phyloP scores from a whole-genome alignment of 2,329 filamentous ascomycete species.

The Fusarium vanettenii region DNA sequence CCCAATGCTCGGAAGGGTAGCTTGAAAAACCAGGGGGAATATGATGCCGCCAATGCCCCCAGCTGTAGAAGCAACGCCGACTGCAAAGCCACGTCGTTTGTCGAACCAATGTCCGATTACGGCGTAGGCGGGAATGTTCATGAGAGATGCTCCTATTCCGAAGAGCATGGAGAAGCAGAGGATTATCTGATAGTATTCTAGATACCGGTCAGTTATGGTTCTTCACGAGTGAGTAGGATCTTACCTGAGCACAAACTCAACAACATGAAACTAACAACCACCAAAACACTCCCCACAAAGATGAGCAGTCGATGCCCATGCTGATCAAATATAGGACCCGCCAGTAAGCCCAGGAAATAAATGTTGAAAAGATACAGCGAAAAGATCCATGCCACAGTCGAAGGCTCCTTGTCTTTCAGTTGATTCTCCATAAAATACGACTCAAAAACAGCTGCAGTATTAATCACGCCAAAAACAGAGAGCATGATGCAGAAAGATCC shows the following conservation, averaged over 20 bases:
- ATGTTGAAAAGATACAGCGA: background rate
- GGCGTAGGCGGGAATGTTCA: background rate
- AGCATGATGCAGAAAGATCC: background rate
- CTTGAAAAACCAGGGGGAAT: background rate
- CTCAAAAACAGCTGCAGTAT: background rate
- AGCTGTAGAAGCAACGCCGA: background rate
- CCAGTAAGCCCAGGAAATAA: background rate
- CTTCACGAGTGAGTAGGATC: background rate
- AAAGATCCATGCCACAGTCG: background rate
- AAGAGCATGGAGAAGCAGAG: background rate
- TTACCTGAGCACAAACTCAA: background rate
- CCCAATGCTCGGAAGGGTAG: background rate
- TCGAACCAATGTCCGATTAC: background rate
- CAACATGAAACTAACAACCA: background rate
- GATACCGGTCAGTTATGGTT: background rate
- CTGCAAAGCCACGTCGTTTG: background rate
- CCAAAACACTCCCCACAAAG: background rate
- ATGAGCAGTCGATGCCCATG: background rate
- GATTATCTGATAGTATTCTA: background rate
- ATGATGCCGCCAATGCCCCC: background rate
- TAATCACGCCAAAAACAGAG: background rate
- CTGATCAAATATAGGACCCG: background rate
- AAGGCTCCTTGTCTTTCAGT: background rate
- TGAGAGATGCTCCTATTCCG: background rate
- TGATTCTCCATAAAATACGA: background rate